Base-by-base conservation (phyloP, 352 stramenopile species). In the Nothophytophthora sp. region DNA sequence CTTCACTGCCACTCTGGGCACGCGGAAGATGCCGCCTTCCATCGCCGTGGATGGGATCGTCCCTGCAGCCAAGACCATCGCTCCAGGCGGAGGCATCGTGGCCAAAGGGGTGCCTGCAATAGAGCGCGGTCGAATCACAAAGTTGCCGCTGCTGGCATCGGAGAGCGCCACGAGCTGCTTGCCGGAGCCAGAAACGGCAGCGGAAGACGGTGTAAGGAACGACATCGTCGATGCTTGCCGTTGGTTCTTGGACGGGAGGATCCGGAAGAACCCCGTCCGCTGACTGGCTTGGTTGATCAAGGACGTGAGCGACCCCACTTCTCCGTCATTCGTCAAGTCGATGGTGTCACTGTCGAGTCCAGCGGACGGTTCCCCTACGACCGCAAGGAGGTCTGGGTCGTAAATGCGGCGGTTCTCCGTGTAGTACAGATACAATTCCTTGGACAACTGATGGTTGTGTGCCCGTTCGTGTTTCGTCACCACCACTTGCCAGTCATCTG, bases 391-490 rank as follows among this genome's bases (percentile, higher is more conserved):
- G 12, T 92, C 81, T 0, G 76, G 76, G 36, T 92, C 76, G 45
- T 90, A 92, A 32, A 88, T 92, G 12, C 81, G 81, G 0, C 81
- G 72, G 45, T 92, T 88, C 47, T 90, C 81, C 13, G 67, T 76
- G 70, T 92, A 92, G 37, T 88, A 87, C 22, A 88, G 34, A 44
- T 73, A 92, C 36, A 92, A 50, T 22, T 90, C 78, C 48, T 79
- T 87, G 12, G 75, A 88, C 19, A 92, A 56, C 34, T 75, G 74
- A 36, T 92, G 81, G 52, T 92, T 92, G 52, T 92, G 81, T 18
- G 66, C 72, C 19, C 74, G 76, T 24, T 83, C 58, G 47, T 92
- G 81, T 29, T 87, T 88, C 35, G 81, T 92, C 24, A 92, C 72
- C 12, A 92, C 72, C 7, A 89, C 70, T 47, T 88, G 73, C 81